Percentiles rank a stretch among this genome's conserved stretches.
phyloP scores from a whole-genome alignment of 1,284 basidiomycete genomes.

The Cronartium quercuum region DNA sequence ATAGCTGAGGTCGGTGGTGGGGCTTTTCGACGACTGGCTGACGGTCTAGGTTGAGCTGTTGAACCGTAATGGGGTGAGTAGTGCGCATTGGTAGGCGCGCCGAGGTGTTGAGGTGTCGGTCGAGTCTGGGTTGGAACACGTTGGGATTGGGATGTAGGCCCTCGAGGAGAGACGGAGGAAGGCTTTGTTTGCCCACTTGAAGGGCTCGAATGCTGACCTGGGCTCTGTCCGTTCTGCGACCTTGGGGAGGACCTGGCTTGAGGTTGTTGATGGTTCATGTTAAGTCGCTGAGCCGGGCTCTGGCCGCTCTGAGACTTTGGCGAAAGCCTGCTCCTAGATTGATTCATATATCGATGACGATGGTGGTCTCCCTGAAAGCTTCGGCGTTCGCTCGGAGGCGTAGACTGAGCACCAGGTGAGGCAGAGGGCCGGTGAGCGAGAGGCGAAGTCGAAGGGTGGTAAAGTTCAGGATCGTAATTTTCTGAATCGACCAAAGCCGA shows the following conservation, averaged over 20 bases:
- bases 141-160: neutral
- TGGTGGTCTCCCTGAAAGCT: constrained; percentile 36
- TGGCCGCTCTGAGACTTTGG: neutral
- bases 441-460: neutral
- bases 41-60: neutral
- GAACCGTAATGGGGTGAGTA: constrained; percentile 30
- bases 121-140: neutral
- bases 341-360: constrained; percentile 28
- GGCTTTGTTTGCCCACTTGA: neutral
- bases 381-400: constrained; percentile 2
- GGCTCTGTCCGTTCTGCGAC: neutral
- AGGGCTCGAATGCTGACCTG: neutral
- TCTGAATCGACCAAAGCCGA: neutral
- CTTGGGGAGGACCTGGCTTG: neutral
- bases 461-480: neutral
- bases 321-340: neutral
- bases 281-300: neutral
- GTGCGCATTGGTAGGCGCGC: constrained; percentile 26
- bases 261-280: neutral
- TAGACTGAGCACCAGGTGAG: neutral
- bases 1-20: neutral
- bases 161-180: neutral
- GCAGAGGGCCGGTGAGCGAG: neutral
- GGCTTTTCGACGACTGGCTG: constrained; percentile 18
- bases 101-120: constrained; percentile 1